phyloP scores from a whole-genome alignment of 305 asterid genomes.

The Solanum hybrid region DNA sequence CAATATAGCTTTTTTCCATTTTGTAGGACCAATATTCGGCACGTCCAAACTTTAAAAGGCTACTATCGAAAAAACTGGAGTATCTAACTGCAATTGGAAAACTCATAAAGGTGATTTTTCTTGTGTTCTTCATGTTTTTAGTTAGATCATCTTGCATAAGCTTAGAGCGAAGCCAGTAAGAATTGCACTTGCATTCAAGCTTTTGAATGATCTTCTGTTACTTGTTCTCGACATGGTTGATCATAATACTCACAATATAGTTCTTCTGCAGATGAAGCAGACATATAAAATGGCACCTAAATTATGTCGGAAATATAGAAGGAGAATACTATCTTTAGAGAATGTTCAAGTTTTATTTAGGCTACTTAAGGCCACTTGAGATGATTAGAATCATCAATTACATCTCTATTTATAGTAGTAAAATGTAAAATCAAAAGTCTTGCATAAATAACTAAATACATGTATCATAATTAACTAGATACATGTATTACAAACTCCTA shows the following conservation, averaged over 20 bases:
- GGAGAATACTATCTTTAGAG: neutral
- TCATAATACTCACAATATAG: neutral
- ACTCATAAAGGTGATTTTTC: conserved; percentile 54
- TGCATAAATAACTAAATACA: too few relatives aligned
- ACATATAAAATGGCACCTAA: conserved; percentile 56
- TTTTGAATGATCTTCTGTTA: neutral
- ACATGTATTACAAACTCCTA: too few relatives aligned
- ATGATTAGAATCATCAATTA: too few relatives aligned
- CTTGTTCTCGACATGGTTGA: neutral
- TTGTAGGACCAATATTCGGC: conserved; percentile 82
- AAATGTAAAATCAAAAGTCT: too few relatives aligned
- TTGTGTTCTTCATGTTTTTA: neutral
- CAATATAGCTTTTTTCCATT: neutral
- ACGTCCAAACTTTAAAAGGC: conserved; percentile 76
- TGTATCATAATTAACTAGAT: too few relatives aligned
- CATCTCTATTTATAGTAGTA: too few relatives aligned
- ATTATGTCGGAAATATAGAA: neutral
- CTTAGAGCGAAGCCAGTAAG: neutral
- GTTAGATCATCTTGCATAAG: neutral
- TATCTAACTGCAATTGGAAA: conserved; percentile 38
- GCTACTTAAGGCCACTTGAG: too few relatives aligned
- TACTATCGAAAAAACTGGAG: conserved; percentile 68
- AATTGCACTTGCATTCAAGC: neutral
- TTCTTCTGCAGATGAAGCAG: conserved; percentile 43
- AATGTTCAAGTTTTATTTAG: too few relatives aligned